Evolutionary conservation across 257 asterid genomes (phyloP).

Genomic region (Striga asiatica): DNA sequence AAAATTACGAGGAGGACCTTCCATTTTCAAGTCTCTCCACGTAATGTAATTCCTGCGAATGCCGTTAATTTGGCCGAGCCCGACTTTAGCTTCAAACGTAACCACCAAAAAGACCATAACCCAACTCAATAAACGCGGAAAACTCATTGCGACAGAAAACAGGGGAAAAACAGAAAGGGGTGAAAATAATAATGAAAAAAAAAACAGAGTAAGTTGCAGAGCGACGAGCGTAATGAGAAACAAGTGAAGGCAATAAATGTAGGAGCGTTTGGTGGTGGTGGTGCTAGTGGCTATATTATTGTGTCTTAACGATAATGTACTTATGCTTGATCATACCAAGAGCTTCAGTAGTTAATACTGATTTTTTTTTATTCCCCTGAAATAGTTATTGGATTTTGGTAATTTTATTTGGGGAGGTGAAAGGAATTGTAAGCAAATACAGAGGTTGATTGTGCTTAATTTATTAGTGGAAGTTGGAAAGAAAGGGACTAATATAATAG

Average conservation of each 20-base stretch:
- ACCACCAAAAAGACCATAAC: slow-evolving; percentile 12
- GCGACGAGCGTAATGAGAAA: slow-evolving; percentile 7
- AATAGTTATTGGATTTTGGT: background rate
- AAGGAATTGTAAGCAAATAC: slow-evolving; percentile 5
- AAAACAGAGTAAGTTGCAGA: background rate
- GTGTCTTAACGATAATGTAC: background rate
- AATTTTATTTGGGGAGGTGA: background rate
- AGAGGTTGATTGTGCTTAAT: slow-evolving; percentile 14
- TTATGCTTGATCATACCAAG: background rate
- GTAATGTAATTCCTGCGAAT: slow-evolving; percentile 25
- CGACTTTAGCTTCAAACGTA: background rate
- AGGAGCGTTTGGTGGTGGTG: slow-evolving; percentile 30
- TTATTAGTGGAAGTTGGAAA: slow-evolving; percentile 6
- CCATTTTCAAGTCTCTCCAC: slow-evolving; percentile 53
- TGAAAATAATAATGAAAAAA: background rate
- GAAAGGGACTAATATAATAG: background rate
- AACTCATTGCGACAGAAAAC: slow-evolving; percentile 13
- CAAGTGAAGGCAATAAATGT: slow-evolving; percentile 28
- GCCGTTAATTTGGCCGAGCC: background rate
- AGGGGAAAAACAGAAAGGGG: background rate
- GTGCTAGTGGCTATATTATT: background rate
- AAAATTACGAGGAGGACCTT: slow-evolving; percentile 5
- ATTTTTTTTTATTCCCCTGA: background rate
- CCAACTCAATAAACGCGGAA: background rate
- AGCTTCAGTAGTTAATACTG: background rate